These are phyloP conservation scores for Gilbertella persicaria DNA, from an alignment of 371 early-diverging fungal genomes.

Conservation along the genomic window DNA sequence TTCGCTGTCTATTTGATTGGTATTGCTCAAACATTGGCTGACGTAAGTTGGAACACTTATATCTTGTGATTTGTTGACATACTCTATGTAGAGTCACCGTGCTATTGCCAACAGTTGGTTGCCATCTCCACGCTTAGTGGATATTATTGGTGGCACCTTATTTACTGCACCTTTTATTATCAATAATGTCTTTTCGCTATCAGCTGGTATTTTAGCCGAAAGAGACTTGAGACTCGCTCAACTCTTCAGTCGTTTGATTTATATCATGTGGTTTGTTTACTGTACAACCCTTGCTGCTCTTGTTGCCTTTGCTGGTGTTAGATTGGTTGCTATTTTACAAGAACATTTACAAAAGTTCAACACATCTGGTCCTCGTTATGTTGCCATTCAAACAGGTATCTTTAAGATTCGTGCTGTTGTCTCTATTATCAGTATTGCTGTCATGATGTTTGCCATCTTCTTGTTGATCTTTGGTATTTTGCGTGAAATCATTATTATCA, in stretches of 20 bases:
- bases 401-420: slow-evolving; percentile 37
- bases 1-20: slow-evolving; percentile 33
- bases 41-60: slow-evolving; percentile 22
- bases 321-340: slow-evolving; percentile 33
- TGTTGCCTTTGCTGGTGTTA: slow-evolving; percentile 40
- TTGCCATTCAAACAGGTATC: slow-evolving; percentile 42
- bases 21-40: slow-evolving; percentile 35
- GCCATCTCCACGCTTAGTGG: slow-evolving; percentile 43
- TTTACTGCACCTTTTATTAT: slow-evolving; percentile 40
- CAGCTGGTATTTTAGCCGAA: slow-evolving; percentile 41
- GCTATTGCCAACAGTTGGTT: slow-evolving; percentile 46
- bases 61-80: too few species aligned
- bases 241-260: slow-evolving; percentile 35
- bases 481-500: slow-evolving; percentile 22
- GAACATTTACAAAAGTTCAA: slow-evolving; percentile 36
- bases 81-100: slow-evolving; percentile 36
- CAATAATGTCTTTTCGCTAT: slow-evolving; percentile 39
- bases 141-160: slow-evolving; percentile 36
- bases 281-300: slow-evolving; percentile 25
- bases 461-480: slow-evolving; percentile 30
- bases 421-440: slow-evolving; percentile 21
- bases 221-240: slow-evolving; percentile 29
- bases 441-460: slow-evolving; percentile 30
- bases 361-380: slow-evolving; percentile 35
- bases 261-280: slow-evolving; percentile 50